phyloP scores from a whole-genome alignment of 2,329 filamentous ascomycete species.

The Colletotrichum tofieldiae region DNA sequence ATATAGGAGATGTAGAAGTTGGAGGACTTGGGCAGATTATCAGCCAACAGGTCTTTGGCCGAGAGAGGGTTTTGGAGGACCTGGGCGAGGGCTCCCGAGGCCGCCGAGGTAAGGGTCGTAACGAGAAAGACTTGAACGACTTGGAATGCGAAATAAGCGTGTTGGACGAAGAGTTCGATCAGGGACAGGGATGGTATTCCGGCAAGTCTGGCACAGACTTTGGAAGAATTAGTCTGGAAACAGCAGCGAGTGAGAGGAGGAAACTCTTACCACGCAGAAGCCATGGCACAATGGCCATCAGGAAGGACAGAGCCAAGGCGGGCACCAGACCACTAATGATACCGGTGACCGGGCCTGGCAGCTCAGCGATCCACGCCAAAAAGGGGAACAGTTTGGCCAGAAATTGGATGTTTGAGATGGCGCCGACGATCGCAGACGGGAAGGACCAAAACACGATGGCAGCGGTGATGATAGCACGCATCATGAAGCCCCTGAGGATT shows the following conservation, averaged over 20 bases:
- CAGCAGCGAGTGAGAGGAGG: neutral
- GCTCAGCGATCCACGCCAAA: constrained; percentile 79
- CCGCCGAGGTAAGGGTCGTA: constrained; percentile 82
- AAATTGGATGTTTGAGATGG: constrained; percentile 86
- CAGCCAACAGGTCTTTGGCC: constrained; percentile 68
- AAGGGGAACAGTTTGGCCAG: constrained; percentile 77
- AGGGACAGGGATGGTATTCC: constrained; percentile 80
- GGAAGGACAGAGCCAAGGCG: constrained; percentile 81
- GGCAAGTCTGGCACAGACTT: constrained; percentile 78
- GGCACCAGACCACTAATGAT: constrained; percentile 89
- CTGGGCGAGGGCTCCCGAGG: constrained; percentile 71
- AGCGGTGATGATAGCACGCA: constrained; percentile 77
- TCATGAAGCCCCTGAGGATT: constrained; percentile 76
- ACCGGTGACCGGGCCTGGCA: constrained; percentile 80
- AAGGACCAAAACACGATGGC: constrained; percentile 90
- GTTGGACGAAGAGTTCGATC: constrained; percentile 84
- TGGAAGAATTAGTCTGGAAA: constrained; percentile 29
- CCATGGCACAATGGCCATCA: constrained; percentile 87
- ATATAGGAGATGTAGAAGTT: constrained; percentile 97
- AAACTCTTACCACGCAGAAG: constrained; percentile 76
- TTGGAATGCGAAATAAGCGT: constrained; percentile 85
- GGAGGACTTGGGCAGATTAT: constrained; percentile 81
- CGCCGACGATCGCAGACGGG: constrained; percentile 83
- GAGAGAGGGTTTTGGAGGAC: constrained; percentile 62
- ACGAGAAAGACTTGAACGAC: constrained; percentile 90